Percentiles rank a stretch among this genome's conserved stretches.
phyloP scores from a whole-genome alignment of 2,329 filamentous ascomycete species.

The Penicillium sp. region DNA sequence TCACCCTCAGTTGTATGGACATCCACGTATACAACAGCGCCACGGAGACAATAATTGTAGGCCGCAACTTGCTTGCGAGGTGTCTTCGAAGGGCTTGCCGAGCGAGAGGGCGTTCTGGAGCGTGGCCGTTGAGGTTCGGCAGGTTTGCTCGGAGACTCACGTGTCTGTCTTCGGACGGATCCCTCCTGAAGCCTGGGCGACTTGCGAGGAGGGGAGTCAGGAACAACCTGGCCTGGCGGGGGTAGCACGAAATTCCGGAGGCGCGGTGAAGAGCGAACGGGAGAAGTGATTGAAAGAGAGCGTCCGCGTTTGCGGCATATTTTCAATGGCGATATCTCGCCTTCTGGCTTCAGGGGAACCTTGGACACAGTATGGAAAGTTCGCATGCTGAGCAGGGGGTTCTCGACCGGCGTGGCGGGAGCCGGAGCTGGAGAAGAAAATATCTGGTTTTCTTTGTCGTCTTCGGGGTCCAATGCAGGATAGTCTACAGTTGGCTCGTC shows the following conservation, averaged over 20 bases:
- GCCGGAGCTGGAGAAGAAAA: slow-evolving; percentile 23
- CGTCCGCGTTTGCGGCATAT: slow-evolving; percentile 53
- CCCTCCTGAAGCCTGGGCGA: slow-evolving; percentile 24
- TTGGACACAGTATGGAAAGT: slow-evolving; percentile 77
- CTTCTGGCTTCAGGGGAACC: slow-evolving; percentile 73
- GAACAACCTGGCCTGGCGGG: slow-evolving; percentile 27
- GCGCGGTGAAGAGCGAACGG: slow-evolving; percentile 38
- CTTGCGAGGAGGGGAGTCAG: slow-evolving; percentile 36
- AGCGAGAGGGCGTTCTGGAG: slow-evolving; percentile 22
- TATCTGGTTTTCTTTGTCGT: slow-evolving; percentile 37
- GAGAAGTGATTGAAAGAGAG: slow-evolving; percentile 57
- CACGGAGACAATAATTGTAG: slow-evolving; percentile 59
- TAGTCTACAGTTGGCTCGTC: background rate
- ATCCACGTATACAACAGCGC: slow-evolving; percentile 80
- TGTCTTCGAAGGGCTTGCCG: slow-evolving; percentile 35
- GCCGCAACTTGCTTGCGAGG: slow-evolving; percentile 31
- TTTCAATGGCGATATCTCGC: slow-evolving; percentile 53
- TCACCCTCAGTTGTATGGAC: slow-evolving; percentile 81
- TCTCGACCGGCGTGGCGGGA: slow-evolving; percentile 63
- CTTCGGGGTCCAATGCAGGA: slow-evolving; percentile 33
- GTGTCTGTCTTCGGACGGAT: slow-evolving; percentile 27
- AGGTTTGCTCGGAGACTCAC: slow-evolving; percentile 23
- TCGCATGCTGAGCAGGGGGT: slow-evolving; percentile 50
- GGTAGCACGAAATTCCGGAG: slow-evolving; percentile 30
- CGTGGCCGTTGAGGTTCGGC: slow-evolving; percentile 11